Percentiles rank a stretch among this genome's conserved stretches.
phyloP scores from a whole-genome alignment of 805 yeast genomes.

The Candida rishiriensis region DNA sequence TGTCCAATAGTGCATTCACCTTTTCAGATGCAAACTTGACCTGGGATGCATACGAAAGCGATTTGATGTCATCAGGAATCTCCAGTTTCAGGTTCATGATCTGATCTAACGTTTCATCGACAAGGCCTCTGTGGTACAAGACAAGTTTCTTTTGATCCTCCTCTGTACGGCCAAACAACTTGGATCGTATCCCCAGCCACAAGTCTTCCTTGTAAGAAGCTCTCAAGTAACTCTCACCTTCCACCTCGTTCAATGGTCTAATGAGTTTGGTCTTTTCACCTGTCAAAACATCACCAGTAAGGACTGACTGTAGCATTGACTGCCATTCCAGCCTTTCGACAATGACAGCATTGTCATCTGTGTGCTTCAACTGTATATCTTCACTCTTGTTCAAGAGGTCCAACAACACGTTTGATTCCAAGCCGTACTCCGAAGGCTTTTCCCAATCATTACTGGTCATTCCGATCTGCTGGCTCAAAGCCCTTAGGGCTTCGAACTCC shows the following conservation, averaged over 20 bases:
- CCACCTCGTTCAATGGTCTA: conserved; percentile 39
- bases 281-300: conserved; percentile 91
- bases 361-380: conserved; percentile 28
- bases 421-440: conserved; percentile 30
- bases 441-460: conserved; percentile 28
- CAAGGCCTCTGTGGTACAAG: conserved; percentile 62
- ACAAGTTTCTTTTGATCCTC: conserved; percentile 73
- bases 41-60: conserved; percentile 17
- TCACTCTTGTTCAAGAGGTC: conserved; percentile 33
- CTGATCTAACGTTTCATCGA: conserved; percentile 68
- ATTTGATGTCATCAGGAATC: conserved; percentile 30
- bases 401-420: conserved; percentile 31
- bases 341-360: conserved; percentile 32
- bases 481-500: conserved; percentile 28
- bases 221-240: conserved; percentile 44
- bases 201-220: conserved; percentile 62
- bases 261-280: conserved; percentile 81
- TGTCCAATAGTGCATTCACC: conserved; percentile 53
- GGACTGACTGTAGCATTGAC: conserved; percentile 81
- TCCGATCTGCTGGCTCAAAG: conserved; percentile 31
- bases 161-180: conserved; percentile 71
- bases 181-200: conserved; percentile 87
- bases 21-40: conserved; percentile 38
- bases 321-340: conserved; percentile 93
- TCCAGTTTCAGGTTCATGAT: conserved; percentile 58